Conservation (phyloP, 768 basidiomycete species). For the Coprinopsis sp. region DNA sequence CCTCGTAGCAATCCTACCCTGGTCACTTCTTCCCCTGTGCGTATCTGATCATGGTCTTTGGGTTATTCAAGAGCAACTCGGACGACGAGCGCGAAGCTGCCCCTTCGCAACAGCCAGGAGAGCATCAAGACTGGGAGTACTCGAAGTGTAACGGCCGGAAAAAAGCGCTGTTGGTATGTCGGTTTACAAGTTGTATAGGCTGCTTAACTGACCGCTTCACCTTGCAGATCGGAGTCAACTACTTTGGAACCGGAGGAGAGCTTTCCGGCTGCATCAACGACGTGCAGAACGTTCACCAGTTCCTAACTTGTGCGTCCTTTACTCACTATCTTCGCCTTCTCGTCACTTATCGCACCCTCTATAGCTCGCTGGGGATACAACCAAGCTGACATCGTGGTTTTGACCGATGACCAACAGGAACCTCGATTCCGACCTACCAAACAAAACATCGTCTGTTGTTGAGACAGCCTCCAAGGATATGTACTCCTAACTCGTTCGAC, state of each 20-base stretch:
- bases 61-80: slow-evolving; percentile 20
- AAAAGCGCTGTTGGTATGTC: slow-evolving; percentile 81
- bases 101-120: slow-evolving; percentile 36
- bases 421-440: slow-evolving; percentile 66
- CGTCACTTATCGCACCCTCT: not conserved
- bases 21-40: too few relatives aligned
- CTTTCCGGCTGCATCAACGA: slow-evolving; percentile 90
- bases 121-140: slow-evolving; percentile 73
- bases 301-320: slow-evolving; percentile 59
- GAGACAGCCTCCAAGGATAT: not conserved
- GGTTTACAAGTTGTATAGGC: not conserved
- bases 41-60: not conserved
- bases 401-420: slow-evolving; percentile 71
- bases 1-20: too few relatives aligned
- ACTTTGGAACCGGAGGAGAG: slow-evolving; percentile 57
- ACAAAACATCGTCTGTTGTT: slow-evolving; percentile 66
- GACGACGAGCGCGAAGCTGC: slow-evolving; percentile 57
- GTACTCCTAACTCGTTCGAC: slow-evolving; percentile 3
- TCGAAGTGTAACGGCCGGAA: slow-evolving; percentile 84
- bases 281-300: slow-evolving; percentile 70
- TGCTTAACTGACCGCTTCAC: not conserved
- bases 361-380: slow-evolving; percentile 61
- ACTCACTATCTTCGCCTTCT: not conserved
- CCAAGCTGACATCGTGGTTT: slow-evolving; percentile 75
- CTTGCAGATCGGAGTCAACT: slow-evolving; percentile 83